Percentiles rank a stretch among this genome's conserved stretches.
phyloP scores from a whole-genome alignment of 2,329 filamentous ascomycete species.

The Penicillium sp. region DNA sequence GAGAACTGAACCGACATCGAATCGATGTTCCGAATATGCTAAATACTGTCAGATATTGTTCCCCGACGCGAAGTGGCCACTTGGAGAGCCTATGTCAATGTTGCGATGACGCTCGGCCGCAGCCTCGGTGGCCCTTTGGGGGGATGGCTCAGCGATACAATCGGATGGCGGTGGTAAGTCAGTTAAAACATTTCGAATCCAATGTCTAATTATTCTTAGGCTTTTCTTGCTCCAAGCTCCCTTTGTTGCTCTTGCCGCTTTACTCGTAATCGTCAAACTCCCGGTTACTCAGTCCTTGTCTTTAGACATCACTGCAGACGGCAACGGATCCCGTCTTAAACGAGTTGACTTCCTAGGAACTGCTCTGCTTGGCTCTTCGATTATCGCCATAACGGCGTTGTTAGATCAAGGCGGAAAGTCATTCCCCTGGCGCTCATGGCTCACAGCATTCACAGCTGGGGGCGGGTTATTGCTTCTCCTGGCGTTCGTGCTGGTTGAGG shows the following conservation, averaged over 20 bases:
- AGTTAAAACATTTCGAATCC: accelerated
- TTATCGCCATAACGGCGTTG: slow-evolving; percentile 46
- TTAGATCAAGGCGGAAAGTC: slow-evolving; percentile 51
- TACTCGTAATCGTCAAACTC: slow-evolving; percentile 48
- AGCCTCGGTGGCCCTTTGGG: slow-evolving; percentile 56
- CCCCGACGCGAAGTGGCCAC: slow-evolving; percentile 49
- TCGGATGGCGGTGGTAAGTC: slow-evolving; percentile 64
- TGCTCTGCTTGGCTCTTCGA: slow-evolving; percentile 43
- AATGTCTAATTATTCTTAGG: slow-evolving; percentile 14
- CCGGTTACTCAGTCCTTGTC: slow-evolving; percentile 18
- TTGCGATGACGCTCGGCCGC: slow-evolving; percentile 50
- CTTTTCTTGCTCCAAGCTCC: slow-evolving; percentile 31
- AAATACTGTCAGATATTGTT: slow-evolving; percentile 41
- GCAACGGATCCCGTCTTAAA: slow-evolving; percentile 37
- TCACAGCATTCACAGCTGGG: slow-evolving; percentile 17
- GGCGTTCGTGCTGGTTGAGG: slow-evolving; percentile 32
- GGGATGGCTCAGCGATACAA: slow-evolving; percentile 59
- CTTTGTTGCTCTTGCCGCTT: slow-evolving; percentile 23
- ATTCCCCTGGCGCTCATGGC: slow-evolving; percentile 31
- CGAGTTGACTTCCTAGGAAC: slow-evolving; percentile 62
- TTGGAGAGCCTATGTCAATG: slow-evolving; percentile 53
- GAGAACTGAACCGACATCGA: background rate
- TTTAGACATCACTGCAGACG: background rate
- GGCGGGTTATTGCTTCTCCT: slow-evolving; percentile 14
- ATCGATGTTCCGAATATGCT: background rate